Base-by-base conservation (phyloP, 208 protist genomes). In the Crithidia fasciculata region DNA sequence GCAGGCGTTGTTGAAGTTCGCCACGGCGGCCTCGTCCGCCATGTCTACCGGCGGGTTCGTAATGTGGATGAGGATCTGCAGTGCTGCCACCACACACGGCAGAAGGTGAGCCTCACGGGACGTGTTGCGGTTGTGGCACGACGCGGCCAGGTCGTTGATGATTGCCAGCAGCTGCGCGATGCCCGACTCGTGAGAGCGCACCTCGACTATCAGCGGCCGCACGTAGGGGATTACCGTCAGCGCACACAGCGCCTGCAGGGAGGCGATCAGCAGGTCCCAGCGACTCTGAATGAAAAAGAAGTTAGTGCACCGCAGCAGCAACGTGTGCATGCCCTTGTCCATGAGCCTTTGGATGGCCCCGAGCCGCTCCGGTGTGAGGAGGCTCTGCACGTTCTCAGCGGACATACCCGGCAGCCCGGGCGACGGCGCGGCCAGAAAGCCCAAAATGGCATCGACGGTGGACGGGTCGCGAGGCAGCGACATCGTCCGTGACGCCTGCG, bases 211-310 rank as follows among this genome's bases (percentile, higher is more conserved):
- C 45, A 91, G 76, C 36, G 86, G 84, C 50, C 92, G 86, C 45
- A 91, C 69, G 70, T 88, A 92, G 10, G 90, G 89, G 13, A 92
- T 70, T 37, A 95, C 90, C 6, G 87, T 86, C 57, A 96, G 62
- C 40, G 92, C 88, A 74, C 81, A 90, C 10, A 95, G 72, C 0
- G 81, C 84, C 74, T 93, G 87, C 55, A 96, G 78, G 3, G 89
- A 82, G 6, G 83, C 83, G 12, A 78, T 82, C 60, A 96, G 88
- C 28, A 95, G 62, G 16, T 94, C 88, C 86, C 84, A 96, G 18
- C 88, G 84, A 59, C 82, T 88, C 69, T 96, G 92, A 40, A 84
- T 65, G 74, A 92, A 91, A 62, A 94, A 96, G 62, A 94, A 96
- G 37, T 89, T 86, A 43, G 76, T 73, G 70, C 86, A 91, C 8